Conservation (phyloP, 306 rosid species). For the Malus fusca region DNA sequence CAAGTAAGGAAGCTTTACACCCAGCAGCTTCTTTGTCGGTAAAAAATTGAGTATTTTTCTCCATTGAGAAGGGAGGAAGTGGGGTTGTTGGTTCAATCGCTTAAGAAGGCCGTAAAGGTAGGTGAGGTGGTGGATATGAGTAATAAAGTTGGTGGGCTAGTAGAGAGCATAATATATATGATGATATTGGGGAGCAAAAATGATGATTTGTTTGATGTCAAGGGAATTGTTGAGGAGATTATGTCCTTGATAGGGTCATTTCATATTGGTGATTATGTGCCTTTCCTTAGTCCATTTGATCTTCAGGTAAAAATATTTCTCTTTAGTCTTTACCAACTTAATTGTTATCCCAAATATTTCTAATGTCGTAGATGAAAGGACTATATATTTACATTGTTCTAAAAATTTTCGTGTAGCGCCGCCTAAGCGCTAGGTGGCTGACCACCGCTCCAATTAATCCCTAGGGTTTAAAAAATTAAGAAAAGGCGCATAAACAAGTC, state of each 20-base stretch:
- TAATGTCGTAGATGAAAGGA: too few species aligned
- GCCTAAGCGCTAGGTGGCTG: too few species aligned
- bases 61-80: neutral
- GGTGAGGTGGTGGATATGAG: constrained; percentile 21
- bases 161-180: neutral
- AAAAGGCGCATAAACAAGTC: too few species aligned
- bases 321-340: neutral
- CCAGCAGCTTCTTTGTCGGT: constrained; percentile 1
- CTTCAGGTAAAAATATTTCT: constrained; percentile 15
- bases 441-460: too few species aligned
- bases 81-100: neutral
- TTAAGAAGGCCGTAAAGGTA: neutral
- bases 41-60: neutral
- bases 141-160: neutral
- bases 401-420: too few species aligned
- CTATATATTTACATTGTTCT: too few species aligned
- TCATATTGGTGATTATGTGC: constrained; percentile 28
- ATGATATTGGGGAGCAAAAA: neutral
- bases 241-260: constrained; percentile 11
- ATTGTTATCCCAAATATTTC: neutral
- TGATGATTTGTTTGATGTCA: constrained; percentile 12
- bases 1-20: constrained; percentile 23
- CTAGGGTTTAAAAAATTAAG: too few species aligned
- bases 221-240: constrained; percentile 6
- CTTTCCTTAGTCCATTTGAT: constrained; percentile 23